phyloP scores from a whole-genome alignment of 2,329 filamentous ascomycete species.

The Trichoderma guizhouense region DNA sequence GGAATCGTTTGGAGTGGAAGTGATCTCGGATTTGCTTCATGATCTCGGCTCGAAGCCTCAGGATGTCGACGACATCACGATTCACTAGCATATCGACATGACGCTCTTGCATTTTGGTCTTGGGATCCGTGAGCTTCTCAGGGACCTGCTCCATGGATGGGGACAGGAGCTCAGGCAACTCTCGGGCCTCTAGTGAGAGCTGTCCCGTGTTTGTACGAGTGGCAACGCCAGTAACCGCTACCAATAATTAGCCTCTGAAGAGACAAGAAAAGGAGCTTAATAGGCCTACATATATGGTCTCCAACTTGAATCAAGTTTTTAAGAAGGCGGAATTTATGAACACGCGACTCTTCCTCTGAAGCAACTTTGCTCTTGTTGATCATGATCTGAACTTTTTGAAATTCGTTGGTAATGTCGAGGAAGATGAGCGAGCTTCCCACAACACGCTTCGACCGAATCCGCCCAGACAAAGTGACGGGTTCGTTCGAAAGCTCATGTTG shows the following conservation, averaged over 20 bases:
- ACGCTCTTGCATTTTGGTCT: conserved; percentile 70
- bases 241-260: conserved; percentile 26
- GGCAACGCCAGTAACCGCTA: conserved; percentile 68
- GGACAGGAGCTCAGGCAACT: conserved; percentile 68
- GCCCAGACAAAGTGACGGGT: conserved; percentile 50
- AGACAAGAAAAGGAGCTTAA: conserved; percentile 17
- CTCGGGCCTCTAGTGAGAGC: conserved; percentile 66
- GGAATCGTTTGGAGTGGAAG: conserved; percentile 67
- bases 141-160: conserved; percentile 80
- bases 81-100: conserved; percentile 87
- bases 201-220: conserved; percentile 70
- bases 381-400: conserved; percentile 70
- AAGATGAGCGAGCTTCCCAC: conserved; percentile 80
- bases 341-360: conserved; percentile 32
- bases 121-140: conserved; percentile 62
- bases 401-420: conserved; percentile 73
- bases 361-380: conserved; percentile 59
- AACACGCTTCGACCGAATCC: conserved; percentile 67
- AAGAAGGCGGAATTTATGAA: conserved; percentile 54
- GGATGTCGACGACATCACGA: conserved; percentile 60
- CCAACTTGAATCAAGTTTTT: conserved; percentile 70
- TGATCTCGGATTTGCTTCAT: conserved; percentile 71
- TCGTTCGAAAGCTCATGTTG: conserved; percentile 26
- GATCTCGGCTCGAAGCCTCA: conserved; percentile 72
- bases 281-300: conserved; percentile 73